These are phyloP conservation scores for Metarhizium anisopliae DNA, from an alignment of 2,329 filamentous ascomycete species.

Conservation along the genomic window DNA sequence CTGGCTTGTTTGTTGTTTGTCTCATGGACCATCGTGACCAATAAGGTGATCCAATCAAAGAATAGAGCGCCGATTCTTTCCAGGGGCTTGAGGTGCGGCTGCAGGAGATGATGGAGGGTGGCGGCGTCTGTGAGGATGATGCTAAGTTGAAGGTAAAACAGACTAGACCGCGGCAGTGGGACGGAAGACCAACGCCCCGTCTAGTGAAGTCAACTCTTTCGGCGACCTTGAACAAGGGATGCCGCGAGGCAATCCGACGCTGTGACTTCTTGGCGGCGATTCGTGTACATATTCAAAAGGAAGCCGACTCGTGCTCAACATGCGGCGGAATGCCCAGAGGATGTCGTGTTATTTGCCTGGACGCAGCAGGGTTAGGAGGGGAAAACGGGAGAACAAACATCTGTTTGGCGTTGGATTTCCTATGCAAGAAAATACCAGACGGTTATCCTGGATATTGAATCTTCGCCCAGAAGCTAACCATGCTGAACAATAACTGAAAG, in stretches of 20 bases:
- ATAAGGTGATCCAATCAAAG: not conserved
- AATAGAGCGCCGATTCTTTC: not conserved
- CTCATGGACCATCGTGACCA: not conserved
- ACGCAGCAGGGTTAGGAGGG: not conserved
- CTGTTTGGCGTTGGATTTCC: not conserved
- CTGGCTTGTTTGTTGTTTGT: not conserved
- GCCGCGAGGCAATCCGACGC: not conserved
- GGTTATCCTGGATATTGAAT: not conserved
- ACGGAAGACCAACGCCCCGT: not conserved
- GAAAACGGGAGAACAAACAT: not conserved
- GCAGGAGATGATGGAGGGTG: not conserved
- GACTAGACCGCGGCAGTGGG: constrained; percentile 1
- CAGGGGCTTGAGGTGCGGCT: not conserved
- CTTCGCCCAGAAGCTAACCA: no score
- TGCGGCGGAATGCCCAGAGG: not conserved
- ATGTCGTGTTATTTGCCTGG: not conserved
- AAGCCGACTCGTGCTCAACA: not conserved
- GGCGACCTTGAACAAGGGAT: not conserved
- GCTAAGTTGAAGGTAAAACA: constrained; percentile 1
- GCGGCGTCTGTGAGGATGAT: not conserved
- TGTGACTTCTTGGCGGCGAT: not conserved
- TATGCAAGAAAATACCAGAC: not conserved
- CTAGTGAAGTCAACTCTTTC: not conserved
- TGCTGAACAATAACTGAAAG: no score
- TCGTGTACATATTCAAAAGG: not conserved